phyloP scores from a whole-genome alignment of 2,329 filamentous ascomycete species.

The Gyromitra esculenta region DNA sequence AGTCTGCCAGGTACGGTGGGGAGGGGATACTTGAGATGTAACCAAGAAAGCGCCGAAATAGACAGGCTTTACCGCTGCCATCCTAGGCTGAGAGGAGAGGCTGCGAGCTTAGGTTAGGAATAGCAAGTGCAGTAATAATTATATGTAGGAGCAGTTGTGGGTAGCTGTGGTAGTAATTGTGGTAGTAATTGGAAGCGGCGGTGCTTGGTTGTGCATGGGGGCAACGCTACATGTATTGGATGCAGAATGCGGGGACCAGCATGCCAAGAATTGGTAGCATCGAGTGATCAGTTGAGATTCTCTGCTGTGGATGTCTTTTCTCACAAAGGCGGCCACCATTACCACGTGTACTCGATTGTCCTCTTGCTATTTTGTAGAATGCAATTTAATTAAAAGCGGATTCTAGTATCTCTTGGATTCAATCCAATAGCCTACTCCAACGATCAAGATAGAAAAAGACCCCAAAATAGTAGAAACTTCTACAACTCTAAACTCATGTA shows the following conservation, averaged over 20 bases:
- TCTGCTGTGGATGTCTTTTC: neutral
- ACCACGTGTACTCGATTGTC: no score
- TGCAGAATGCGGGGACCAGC: conserved; percentile 20
- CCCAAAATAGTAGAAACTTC: neutral
- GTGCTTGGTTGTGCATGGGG: conserved; percentile 54
- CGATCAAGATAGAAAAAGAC: neutral
- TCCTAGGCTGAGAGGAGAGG: neutral
- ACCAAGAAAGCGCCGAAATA: conserved; percentile 81
- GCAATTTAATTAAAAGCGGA: no score
- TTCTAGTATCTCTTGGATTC: no score
- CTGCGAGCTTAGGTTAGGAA: neutral
- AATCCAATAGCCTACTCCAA: no score
- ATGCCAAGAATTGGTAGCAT: conserved; percentile 4
- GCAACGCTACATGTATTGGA: neutral
- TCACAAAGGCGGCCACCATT: no score
- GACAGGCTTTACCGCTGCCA: conserved; percentile 61
- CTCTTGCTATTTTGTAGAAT: no score
- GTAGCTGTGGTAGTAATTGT: neutral
- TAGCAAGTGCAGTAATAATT: neutral
- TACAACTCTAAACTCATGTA: neutral
- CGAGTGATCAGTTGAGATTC: conserved; percentile 21
- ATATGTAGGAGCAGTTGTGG: neutral
- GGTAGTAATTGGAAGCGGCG: neutral
- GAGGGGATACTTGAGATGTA: conserved; percentile 71
- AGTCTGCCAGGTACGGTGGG: neutral